These are phyloP conservation scores for Protea cynaroides DNA, from an alignment of 164 flowering plant species.

Conservation along the genomic window DNA sequence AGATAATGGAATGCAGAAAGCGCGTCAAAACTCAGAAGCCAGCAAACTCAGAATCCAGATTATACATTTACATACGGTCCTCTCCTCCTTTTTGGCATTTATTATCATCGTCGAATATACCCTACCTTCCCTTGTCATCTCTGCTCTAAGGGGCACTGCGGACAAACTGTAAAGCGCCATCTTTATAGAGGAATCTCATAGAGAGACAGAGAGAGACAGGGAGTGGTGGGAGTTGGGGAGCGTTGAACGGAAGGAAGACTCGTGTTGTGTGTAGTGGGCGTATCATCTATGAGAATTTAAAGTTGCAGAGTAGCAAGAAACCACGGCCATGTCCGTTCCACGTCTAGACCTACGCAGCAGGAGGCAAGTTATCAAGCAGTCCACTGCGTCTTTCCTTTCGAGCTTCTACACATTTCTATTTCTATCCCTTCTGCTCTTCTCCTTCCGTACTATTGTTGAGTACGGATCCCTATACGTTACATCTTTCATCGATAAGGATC, in stretches of 20 bases:
- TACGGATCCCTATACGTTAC: constrained; percentile 54
- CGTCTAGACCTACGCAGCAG: constrained; percentile 49
- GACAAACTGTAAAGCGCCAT: no score
- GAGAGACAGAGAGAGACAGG: background rate
- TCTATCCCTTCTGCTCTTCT: constrained; percentile 68
- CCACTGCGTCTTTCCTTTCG: constrained; percentile 37
- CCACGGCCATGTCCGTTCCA: constrained; percentile 30
- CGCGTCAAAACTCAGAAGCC: no score
- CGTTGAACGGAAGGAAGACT: background rate
- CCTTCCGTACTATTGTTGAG: constrained; percentile 69
- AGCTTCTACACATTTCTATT: constrained; percentile 49
- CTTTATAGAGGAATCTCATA: background rate
- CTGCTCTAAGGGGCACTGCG: no score
- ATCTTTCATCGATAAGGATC: constrained; percentile 76
- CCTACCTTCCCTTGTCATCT: no score
- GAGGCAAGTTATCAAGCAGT: constrained; percentile 37
- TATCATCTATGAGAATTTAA: no score
- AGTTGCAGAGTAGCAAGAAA: background rate
- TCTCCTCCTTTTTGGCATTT: no score
- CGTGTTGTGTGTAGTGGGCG: no score
- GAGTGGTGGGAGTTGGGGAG: background rate
- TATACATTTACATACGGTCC: no score
- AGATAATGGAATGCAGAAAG: no score
- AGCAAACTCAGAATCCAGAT: no score
- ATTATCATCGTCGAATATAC: no score